Evolutionary conservation across 441 rosid species (phyloP), one percentile per base, ranked within the genome.

Genomic region (Eruca vesicaria): DNA sequence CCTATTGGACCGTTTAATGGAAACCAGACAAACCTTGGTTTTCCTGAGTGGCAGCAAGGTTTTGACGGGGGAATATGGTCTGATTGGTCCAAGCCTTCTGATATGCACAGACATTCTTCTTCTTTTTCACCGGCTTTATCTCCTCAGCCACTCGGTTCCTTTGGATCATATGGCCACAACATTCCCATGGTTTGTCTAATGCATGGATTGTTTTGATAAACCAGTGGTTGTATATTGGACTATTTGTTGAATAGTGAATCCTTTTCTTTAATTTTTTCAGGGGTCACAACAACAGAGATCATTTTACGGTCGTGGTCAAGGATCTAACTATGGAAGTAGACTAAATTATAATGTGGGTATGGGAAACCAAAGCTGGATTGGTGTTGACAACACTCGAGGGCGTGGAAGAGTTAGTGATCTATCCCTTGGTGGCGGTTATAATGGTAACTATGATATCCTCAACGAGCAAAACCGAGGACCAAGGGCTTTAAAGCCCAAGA

Each of bases 61-160:
- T 88, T 87, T 82, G 95, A 90, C 66, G 92, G 92, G 79, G 96
- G 93, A 50, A 82, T 83, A 79, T 88, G 93, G 94, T 87, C 97
- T 16, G 94, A 89, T 81, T 92, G 89, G 89, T 80, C 87, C 32
- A 88, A 85, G 81, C 90, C 91, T 52, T 79, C 91, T 72, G 91
- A 88, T 45, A 85, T 89, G 74, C 90, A 89, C 68, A 82, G 92
- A 77, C 84, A 86, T 69, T 75, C 82, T 19, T 33, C 89, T 69
- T 78, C 86, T 8, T 69, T 85, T 60, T 82, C 86, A 16, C 87
- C 87, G 8, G 86, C 83, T 36, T 79, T 82, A 67, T 87, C 89
- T 79, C 87, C 89, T 52, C 91, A 87, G 80, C 89, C 50, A 41
- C 50, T 41, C 18, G 50, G 83, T 56, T 68, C 81, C 6, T 69